Percentiles rank a stretch among this genome's conserved stretches.
Evolutionary conservation across 2,329 filamentous ascomycete genomes (phyloP).

Genomic region (Phoma herbarum): DNA sequence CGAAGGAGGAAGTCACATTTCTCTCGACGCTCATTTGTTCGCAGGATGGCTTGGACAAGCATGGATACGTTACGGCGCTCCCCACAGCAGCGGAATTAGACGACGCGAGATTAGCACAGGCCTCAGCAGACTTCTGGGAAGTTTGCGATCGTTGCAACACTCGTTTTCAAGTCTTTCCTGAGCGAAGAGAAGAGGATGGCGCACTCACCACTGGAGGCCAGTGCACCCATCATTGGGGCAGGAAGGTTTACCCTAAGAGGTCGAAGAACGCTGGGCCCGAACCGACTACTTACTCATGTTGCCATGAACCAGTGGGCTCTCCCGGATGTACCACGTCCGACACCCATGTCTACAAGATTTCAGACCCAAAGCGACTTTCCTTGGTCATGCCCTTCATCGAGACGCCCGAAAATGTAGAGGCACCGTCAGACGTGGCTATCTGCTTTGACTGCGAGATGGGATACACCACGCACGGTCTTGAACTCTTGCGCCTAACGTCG

Average conservation of each 20-base stretch:
- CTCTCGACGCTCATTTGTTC: slow-evolving; percentile 66
- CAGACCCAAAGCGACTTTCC: slow-evolving; percentile 77
- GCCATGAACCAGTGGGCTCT: slow-evolving; percentile 76
- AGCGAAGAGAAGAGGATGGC: slow-evolving; percentile 77
- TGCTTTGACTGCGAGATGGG: slow-evolving; percentile 98
- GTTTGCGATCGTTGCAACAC: slow-evolving; percentile 85
- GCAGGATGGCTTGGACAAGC: slow-evolving; percentile 67
- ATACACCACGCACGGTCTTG: slow-evolving; percentile 87
- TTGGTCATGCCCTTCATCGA: slow-evolving; percentile 79
- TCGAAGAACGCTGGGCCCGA: slow-evolving; percentile 61
- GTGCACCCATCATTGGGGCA: slow-evolving; percentile 85
- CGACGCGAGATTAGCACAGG: slow-evolving; percentile 70
- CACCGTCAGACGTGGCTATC: slow-evolving; percentile 65
- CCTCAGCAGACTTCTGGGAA: slow-evolving; percentile 79
- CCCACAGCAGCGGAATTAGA: slow-evolving; percentile 74
- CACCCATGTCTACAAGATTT: slow-evolving; percentile 88
- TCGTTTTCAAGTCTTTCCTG: slow-evolving; percentile 92
- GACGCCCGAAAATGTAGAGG: slow-evolving; percentile 72
- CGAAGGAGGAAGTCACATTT: slow-evolving; percentile 66
- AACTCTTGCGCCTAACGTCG: slow-evolving; percentile 88
- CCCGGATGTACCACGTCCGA: slow-evolving; percentile 77
- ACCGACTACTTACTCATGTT: slow-evolving; percentile 78
- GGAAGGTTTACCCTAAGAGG: slow-evolving; percentile 63
- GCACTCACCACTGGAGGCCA: slow-evolving; percentile 78
- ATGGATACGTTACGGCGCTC: slow-evolving; percentile 77